These are phyloP conservation scores for Truncatella angustata DNA, from an alignment of 2,329 filamentous ascomycete species.

Conservation along the genomic window DNA sequence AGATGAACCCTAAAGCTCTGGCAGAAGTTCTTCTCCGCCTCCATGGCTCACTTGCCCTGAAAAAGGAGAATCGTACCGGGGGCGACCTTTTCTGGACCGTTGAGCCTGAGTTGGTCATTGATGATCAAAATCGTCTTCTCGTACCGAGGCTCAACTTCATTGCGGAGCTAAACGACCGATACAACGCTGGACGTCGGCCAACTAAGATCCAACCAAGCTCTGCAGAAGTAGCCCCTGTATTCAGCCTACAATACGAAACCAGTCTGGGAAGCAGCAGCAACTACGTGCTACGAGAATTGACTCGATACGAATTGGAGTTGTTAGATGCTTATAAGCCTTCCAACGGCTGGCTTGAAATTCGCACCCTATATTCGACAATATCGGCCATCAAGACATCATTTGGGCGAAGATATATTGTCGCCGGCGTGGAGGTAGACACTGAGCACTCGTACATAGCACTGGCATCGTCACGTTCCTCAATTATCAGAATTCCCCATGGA, in stretches of 20 bases:
- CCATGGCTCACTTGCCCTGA: not conserved
- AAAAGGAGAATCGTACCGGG: not conserved
- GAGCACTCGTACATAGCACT: not conserved
- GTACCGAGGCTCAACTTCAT: constrained; percentile 11
- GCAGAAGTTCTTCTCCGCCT: constrained; percentile 14
- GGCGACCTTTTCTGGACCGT: constrained; percentile 14
- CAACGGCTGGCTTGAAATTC: not conserved
- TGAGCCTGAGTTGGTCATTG: constrained; percentile 17
- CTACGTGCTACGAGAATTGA: too few species aligned
- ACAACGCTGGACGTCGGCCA: constrained; percentile 12
- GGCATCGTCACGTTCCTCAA: not conserved
- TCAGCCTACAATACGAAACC: not conserved
- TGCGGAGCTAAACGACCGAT: constrained; percentile 15
- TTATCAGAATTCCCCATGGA: not conserved
- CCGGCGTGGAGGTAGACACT: not conserved
- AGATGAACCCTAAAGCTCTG: constrained; percentile 11
- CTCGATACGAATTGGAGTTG: not conserved
- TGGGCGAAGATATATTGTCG: not conserved
- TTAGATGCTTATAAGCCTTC: not conserved
- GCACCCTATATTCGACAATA: not conserved
- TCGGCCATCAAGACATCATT: not conserved
- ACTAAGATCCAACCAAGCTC: too few species aligned
- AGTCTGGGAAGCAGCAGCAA: too few species aligned
- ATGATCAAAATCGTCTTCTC: constrained; percentile 3
- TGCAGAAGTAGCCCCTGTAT: not conserved